Percentiles rank a stretch among this genome's conserved stretches.
Conservation (phyloP, 2,329 filamentous ascomycete genomes). For the Colletotrichum cuscutae region DNA sequence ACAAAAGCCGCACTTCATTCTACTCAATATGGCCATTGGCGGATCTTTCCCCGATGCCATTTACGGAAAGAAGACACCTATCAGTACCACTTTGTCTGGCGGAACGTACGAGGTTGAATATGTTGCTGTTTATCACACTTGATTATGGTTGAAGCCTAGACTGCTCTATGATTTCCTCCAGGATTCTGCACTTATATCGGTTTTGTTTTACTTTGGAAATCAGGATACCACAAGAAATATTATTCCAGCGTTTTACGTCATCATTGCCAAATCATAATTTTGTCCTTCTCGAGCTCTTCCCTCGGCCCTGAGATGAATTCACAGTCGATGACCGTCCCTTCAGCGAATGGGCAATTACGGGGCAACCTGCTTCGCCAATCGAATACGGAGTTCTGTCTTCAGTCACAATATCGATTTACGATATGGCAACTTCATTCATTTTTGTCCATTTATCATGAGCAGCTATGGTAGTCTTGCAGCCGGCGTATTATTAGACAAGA, state of each 20-base stretch:
- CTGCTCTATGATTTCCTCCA: not conserved
- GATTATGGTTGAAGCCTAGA: not conserved
- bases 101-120: constrained; percentile 10
- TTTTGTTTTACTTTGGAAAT: not conserved
- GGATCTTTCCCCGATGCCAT: constrained; percentile 49
- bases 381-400: no score
- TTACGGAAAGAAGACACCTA: constrained; percentile 1
- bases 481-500: no score
- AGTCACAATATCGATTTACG: no score
- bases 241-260: not conserved
- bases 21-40: constrained; percentile 52
- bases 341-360: no score
- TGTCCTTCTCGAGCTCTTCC: not conserved
- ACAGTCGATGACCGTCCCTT: no score
- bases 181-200: not conserved
- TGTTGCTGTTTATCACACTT: constrained; percentile 10
- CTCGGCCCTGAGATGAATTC: not conserved
- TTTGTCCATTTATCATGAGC: no score
- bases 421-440: no score
- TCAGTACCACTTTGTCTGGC: not conserved
- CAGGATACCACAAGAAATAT: not conserved
- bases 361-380: no score
- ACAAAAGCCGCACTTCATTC: constrained; percentile 44
- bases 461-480: no score
- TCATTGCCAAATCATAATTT: not conserved